phyloP scores from a whole-genome alignment of 495 filamentous ascomycete species.

The Aspergillus leporis region DNA sequence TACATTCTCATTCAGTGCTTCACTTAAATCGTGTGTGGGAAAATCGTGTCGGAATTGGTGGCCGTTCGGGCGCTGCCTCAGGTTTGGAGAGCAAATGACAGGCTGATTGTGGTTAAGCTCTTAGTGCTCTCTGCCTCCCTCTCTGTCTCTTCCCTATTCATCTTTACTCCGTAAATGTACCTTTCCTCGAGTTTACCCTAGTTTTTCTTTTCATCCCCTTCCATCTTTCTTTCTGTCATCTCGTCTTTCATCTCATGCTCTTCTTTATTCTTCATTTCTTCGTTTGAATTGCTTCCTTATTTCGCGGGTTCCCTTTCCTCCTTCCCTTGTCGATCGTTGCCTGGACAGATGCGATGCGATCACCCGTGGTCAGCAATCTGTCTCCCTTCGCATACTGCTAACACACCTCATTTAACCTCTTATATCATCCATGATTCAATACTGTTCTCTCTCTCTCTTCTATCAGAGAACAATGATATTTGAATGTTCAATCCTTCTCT shows the following conservation, averaged over 20 bases:
- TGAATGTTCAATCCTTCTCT: neutral
- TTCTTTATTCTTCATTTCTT: constrained; percentile 4
- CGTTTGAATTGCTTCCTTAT: neutral
- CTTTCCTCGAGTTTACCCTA: neutral
- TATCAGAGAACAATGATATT: constrained; percentile 4
- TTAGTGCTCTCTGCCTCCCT: neutral
- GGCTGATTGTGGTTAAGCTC: neutral
- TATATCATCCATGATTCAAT: constrained; percentile 3
- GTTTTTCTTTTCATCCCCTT: constrained; percentile 1
- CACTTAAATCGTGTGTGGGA: neutral
- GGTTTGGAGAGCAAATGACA: neutral
- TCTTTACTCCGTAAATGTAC: neutral
- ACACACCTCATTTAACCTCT: constrained; percentile 15
- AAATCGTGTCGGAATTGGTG: neutral
- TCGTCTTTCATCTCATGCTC: neutral
- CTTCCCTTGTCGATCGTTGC: constrained; percentile 17
- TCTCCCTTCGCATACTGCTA: constrained; percentile 22
- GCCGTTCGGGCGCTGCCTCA: neutral
- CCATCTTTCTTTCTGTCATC: neutral
- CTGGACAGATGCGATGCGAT: constrained; percentile 41
- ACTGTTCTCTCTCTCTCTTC: neutral
- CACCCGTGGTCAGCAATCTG: constrained; percentile 23
- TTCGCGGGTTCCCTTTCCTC: neutral
- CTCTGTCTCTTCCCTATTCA: neutral
- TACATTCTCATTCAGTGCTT: neutral